A percentile compares a stretch with the other conserved stretches of the same genome.
These are phyloP conservation scores for Physaria fendleri DNA, from an alignment of 345 rosid species.

Conservation along the genomic window DNA sequence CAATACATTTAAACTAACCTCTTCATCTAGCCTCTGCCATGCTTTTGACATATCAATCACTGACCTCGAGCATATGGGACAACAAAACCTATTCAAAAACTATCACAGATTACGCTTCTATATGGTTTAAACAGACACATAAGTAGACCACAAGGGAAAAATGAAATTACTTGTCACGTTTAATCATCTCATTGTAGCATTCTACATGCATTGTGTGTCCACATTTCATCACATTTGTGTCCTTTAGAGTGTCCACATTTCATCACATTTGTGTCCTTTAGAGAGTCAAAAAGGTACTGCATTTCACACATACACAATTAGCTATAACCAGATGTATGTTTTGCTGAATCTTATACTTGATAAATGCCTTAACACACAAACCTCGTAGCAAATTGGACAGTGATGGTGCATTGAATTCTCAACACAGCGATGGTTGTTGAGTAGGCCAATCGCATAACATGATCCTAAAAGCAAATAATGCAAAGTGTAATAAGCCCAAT, in stretches of 20 bases:
- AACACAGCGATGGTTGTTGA: constrained; percentile 72
- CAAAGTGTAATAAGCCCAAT: not conserved
- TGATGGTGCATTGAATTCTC: constrained; percentile 98
- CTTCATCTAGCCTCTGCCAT: constrained; percentile 88
- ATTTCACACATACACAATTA: not conserved
- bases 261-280: constrained; percentile 73
- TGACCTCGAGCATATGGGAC: constrained; percentile 92
- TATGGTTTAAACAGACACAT: not conserved
- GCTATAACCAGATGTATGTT: not conserved
- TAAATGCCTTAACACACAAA: constrained; percentile 17
- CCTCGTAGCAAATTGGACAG: constrained; percentile 98
- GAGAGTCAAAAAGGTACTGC: constrained; percentile 89
- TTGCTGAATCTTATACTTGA: not conserved
- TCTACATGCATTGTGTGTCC: constrained; percentile 97
- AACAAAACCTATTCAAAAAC: constrained; percentile 49
- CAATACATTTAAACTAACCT: constrained; percentile 41
- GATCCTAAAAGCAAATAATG: constrained; percentile 41
- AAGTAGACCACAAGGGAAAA: not conserved
- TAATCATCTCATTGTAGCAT: constrained; percentile 79
- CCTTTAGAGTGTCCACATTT: constrained; percentile 93
- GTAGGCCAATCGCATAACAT: constrained; percentile 62
- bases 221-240: constrained; percentile 85
- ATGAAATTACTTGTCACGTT: constrained; percentile 58
- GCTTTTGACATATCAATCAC: constrained; percentile 85
- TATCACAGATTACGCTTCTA: not conserved